Evolutionary conservation across 768 basidiomycete species (phyloP).

Genomic region (Tricholoma sp.): DNA sequence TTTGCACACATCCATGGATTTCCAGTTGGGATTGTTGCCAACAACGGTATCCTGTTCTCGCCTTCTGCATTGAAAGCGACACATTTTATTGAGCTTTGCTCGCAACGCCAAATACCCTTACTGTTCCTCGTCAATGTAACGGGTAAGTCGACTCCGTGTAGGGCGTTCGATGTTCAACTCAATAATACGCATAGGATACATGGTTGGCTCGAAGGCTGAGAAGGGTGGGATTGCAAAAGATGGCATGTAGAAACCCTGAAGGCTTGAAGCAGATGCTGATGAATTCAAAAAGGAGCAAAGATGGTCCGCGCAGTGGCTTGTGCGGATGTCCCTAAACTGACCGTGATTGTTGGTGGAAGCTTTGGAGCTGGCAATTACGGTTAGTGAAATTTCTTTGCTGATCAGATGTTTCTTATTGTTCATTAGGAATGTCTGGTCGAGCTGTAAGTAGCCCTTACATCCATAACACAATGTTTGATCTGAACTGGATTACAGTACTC

Average conservation of each 20-base stretch:
- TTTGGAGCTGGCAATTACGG: slow-evolving; percentile 97
- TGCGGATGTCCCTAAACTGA: slow-evolving; percentile 91
- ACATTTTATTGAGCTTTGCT: slow-evolving; percentile 93
- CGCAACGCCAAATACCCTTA: slow-evolving; percentile 83
- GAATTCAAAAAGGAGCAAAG: slow-evolving; percentile 59
- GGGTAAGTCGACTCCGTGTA: slow-evolving; percentile 33
- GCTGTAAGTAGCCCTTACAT: slow-evolving; percentile 54
- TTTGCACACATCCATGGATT: slow-evolving; percentile 87
- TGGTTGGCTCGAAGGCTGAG: slow-evolving; percentile 96
- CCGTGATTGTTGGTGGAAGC: slow-evolving; percentile 88
- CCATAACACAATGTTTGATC: not conserved
- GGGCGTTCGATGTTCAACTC: not conserved
- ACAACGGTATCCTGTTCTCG: slow-evolving; percentile 93
- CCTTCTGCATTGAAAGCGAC: slow-evolving; percentile 92
- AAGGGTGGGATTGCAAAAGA: slow-evolving; percentile 93
- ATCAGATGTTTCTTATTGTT: slow-evolving; percentile 3
- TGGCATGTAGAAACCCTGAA: slow-evolving; percentile 32
- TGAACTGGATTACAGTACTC: slow-evolving; percentile 58
- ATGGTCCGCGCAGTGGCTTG: slow-evolving; percentile 96
- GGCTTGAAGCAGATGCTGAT: not conserved
- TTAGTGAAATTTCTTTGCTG: slow-evolving; percentile 24
- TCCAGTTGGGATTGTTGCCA: slow-evolving; percentile 87
- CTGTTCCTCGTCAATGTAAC: slow-evolving; percentile 97
- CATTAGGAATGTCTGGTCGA: slow-evolving; percentile 82
- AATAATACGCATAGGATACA: slow-evolving; percentile 53